Conservation (phyloP, 116 monocot species). For the Iris pallida region DNA sequence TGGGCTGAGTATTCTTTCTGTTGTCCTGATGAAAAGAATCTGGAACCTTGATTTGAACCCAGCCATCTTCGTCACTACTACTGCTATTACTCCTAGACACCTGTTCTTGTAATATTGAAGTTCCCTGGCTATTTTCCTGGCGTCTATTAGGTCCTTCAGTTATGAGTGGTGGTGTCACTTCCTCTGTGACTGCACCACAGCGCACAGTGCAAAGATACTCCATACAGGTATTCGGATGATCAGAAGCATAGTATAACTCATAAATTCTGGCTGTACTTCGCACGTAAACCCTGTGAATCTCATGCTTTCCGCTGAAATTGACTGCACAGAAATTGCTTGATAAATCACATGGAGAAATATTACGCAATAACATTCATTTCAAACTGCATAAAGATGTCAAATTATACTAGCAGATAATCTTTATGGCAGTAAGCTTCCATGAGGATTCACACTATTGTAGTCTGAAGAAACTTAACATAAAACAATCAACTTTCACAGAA, state of each 20-base stretch:
- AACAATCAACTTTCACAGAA: too few species aligned
- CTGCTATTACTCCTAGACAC: constrained; percentile 20
- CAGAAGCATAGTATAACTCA: constrained; percentile 68
- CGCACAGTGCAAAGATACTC: constrained; percentile 86
- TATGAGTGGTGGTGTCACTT: constrained; percentile 15
- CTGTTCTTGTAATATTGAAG: constrained; percentile 14
- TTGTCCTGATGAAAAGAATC: constrained; percentile 24
- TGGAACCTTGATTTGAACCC: constrained; percentile 68
- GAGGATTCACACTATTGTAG: too few species aligned
- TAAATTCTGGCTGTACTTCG: constrained; percentile 66
- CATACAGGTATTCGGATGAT: constrained; percentile 26
- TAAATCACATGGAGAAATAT: neutral
- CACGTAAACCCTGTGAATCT: constrained; percentile 73
- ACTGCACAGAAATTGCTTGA: constrained; percentile 40
- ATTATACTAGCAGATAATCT: too few species aligned
- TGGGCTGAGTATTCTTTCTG: constrained; percentile 6
- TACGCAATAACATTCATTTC: too few species aligned
- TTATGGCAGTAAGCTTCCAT: too few species aligned
- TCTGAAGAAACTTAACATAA: too few species aligned
- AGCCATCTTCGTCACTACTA: constrained; percentile 66
- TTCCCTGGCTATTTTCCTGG: constrained; percentile 8
- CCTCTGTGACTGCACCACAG: constrained; percentile 45
- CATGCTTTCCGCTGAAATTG: constrained; percentile 56
- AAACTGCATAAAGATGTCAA: too few species aligned
- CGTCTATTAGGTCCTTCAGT: constrained; percentile 8